Evolutionary conservation across 257 asterid species (phyloP), one percentile per base, ranked within the genome.

Genomic region (Solanum dulcamara): DNA sequence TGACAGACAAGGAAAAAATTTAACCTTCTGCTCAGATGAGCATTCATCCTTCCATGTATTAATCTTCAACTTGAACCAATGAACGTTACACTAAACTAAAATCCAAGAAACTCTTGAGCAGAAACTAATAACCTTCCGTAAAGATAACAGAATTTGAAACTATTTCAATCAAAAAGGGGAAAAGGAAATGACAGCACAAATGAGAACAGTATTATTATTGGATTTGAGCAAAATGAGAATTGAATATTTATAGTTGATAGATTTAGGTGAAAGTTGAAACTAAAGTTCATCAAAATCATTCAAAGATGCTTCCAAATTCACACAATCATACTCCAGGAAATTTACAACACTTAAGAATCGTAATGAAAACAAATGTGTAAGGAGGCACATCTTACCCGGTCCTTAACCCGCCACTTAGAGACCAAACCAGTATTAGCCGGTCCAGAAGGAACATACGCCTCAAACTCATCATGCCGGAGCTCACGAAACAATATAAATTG

Each of bases 401-500:
- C 97, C 87, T 90, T 88, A 4, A 97, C 97, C 87, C 98, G 88
- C 99, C 98, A 95, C 88, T 93, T 97, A 64, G 97, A 95, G 85
- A 95, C 96, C 80, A 95, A 79, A 37, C 98, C 99, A 83, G 93
- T 92, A 85, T 94, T 94, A n/a, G 94, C 88, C 24, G 93, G 98
- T 37, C 98, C 96, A 14, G 95, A 86, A 13, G 95, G 98, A 51
- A 92, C 86, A 64, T 91, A 88, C 30, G 91, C 94, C 93, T 97
- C 99, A 55, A 97, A 95, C 4, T 93, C 97, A 53, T 97, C 98
- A 70, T 95, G 99, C 88, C 98, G 91, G 40, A 94, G 94, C 93
- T 97, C 99, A 90, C 95, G 91, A 90, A 97, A 88, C 80, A 93
- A 97, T 22, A 95, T 81, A 57, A 89, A 93, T 88, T 91, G 98